Conservation (phyloP, 257 asterid genomes). For the Jaltomata sinuosa region DNA sequence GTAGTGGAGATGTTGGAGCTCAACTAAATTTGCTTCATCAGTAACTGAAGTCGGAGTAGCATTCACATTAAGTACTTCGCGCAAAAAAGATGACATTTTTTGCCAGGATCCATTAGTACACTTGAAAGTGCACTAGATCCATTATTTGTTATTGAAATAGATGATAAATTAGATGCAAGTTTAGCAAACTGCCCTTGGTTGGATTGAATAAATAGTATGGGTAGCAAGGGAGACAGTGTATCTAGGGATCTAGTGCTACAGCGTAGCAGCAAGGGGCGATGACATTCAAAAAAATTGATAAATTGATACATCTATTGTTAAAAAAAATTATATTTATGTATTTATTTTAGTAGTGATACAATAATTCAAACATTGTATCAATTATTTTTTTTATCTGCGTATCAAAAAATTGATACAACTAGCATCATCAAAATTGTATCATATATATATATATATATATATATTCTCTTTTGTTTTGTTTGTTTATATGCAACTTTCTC, state of each 20-base stretch:
- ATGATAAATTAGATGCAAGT: background rate
- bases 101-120: background rate
- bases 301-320: too few relatives aligned
- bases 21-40: background rate
- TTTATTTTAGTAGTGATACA: too few relatives aligned
- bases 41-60: background rate
- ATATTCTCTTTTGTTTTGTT: background rate
- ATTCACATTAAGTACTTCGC: background rate
- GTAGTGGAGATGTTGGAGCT: too few relatives aligned
- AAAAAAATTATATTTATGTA: too few relatives aligned
- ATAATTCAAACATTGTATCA: too few relatives aligned
- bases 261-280: too few relatives aligned
- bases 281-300: too few relatives aligned
- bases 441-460: too few relatives aligned
- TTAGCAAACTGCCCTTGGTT: background rate
- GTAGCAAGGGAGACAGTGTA: background rate
- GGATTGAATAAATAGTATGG: background rate
- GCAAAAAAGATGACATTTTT: background rate
- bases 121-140: background rate
- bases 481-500: background rate
- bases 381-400: too few relatives aligned
- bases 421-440: too few relatives aligned
- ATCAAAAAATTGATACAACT: too few relatives aligned
- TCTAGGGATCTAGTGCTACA: background rate
- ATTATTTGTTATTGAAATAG: background rate